Base-by-base conservation (phyloP, 345 rosid species). In the Viola odorata region DNA sequence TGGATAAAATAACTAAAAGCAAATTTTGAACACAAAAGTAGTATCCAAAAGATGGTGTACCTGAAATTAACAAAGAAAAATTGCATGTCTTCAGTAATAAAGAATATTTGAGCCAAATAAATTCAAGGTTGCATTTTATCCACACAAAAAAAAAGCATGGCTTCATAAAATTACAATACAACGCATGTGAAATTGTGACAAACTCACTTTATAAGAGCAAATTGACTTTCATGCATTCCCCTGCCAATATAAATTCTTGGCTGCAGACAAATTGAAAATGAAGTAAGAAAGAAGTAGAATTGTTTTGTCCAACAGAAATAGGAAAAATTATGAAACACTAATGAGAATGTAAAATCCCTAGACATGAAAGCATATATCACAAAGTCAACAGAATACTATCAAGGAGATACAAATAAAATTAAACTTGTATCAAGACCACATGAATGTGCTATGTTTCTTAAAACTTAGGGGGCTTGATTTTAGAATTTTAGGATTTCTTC, bases 191-290 rank as follows among this genome's bases (percentile, higher is more conserved):
- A 60, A 12, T 14, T 55, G 58, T 62, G 23, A 5, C 12, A 54
- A 53, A 85, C 97, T 80, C 73, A 92, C 98, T 92, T 92, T 52
- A 92, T 60, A 53, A 92, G 90, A 60, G 94, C 59, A 77, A 87
- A 80, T 69, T 89, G 98, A 64, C 98, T 92, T 77, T 92, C 98
- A 76, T 92, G 98, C 98, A 92, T 89, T 66, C 98, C 98, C 74
- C 98, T 84, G 45, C 98, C 98, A 53, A 92, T 71, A 61, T 89
- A 92, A 63, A 89, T 80, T 78, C 98, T 83, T 61, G 96, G 98
- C 97, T 92, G 91, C 76, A 74, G 60, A 63, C 11, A 23, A 23
- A 66, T 70, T 52, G 36, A 69, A 60, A 71, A 62, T 13, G 38
- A 56, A 57, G 57, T 48, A 78, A 58, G 37, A 55, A 57, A 71